These are phyloP conservation scores for Diaporthe longicolla DNA, from an alignment of 2,329 filamentous ascomycete species.

Conservation along the genomic window DNA sequence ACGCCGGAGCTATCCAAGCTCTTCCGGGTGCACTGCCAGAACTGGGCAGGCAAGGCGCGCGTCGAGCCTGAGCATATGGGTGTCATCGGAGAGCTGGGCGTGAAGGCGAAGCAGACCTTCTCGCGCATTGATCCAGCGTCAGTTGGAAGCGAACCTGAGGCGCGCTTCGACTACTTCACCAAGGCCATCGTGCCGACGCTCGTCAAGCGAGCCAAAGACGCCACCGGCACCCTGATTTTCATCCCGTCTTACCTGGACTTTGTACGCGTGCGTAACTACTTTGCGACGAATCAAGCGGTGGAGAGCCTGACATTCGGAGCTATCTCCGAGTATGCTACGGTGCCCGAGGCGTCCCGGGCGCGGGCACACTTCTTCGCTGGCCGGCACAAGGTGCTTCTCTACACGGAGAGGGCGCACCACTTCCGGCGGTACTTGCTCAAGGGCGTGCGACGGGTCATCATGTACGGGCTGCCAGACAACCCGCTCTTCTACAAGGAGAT, in stretches of 20 bases:
- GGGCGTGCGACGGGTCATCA: conserved; percentile 86
- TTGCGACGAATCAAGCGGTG: conserved; percentile 77
- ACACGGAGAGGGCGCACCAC: conserved; percentile 96
- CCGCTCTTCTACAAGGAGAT: conserved; percentile 85
- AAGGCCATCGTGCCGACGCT: conserved; percentile 84
- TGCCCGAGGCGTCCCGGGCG: conserved; percentile 84
- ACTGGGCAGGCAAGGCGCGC: conserved; percentile 84
- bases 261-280: conserved; percentile 91
- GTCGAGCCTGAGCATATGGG: conserved; percentile 78
- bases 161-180: conserved; percentile 91
- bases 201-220: conserved; percentile 75
- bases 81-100: conserved; percentile 79
- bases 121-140: conserved; percentile 83
- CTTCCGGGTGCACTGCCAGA: conserved; percentile 81
- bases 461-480: conserved; percentile 94
- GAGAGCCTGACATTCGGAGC: conserved; percentile 78
- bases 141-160: conserved; percentile 83
- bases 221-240: conserved; percentile 84
- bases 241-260: conserved; percentile 96
- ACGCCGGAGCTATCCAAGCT: conserved; percentile 90
- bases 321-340: conserved; percentile 89
- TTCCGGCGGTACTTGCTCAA: conserved; percentile 89
- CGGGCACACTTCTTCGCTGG: conserved; percentile 90
- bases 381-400: conserved; percentile 85
- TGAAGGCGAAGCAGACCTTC: conserved; percentile 88